Base-by-base conservation (phyloP, 1,284 basidiomycete species). In the Cerioporus squamosus region DNA sequence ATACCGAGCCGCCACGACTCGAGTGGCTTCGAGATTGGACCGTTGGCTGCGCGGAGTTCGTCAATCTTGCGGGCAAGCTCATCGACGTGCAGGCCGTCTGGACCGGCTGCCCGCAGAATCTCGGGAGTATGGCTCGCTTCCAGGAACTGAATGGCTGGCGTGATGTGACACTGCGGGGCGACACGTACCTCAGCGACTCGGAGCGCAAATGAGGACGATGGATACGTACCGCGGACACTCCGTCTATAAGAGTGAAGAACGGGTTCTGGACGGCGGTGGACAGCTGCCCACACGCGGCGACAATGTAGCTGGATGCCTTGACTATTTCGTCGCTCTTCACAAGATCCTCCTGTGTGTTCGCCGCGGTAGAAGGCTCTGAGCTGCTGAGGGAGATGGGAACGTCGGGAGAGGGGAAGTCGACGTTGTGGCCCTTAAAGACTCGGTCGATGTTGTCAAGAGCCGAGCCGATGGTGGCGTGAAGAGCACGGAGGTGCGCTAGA, bases 111-210 rank as follows among this genome's bases (percentile, higher is more conserved):
- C 20, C 85, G 79, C 1, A 91, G 74, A n/a, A 90, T 83, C 68
- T 91, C 89, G 4, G 82, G 79, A 23, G 83, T 79, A 65, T 90
- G 84, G 2, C 86, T 80, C 3, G 85, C 84, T 68, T 90, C 88
- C 10, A 90, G 68, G 33, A 90, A 77, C 24, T 88, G 81, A 67
- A 91, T 74, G 65, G 86, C 88, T 14, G 86, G 81, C 0, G 88
- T 84, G 22, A 91, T 74, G 68, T 88, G 85, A 64, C 87, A 88
- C 88, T 90, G 22, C 8, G 18, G 22, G 23, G 17, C n/a, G 2
- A 43, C 3, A 4, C 6, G 5, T 40, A 40, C 39, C 5, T n/a
- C 6, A 43, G 2, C 5, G 14, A 22, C 8, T 43, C 40, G 17
- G 18, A 39, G 45, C 29, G 29, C 29, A 29, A 29, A 10, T 7